Evolutionary conservation across 257 asterid genomes (phyloP).

Genomic region (Salvia miltiorrhiza): DNA sequence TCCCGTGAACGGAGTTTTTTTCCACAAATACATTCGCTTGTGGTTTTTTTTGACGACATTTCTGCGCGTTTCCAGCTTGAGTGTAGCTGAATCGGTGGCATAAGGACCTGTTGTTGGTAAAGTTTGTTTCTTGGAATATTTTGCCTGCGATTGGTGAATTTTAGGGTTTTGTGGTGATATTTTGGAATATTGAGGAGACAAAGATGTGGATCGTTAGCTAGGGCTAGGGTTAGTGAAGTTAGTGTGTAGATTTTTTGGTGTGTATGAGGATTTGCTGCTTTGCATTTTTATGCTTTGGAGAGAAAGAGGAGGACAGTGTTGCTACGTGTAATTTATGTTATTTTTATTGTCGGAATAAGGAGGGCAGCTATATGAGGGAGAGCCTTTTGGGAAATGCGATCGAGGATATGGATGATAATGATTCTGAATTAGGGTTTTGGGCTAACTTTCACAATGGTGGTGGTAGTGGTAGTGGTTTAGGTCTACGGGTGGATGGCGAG

Average conservation of each 20-base stretch:
- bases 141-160: conserved; percentile 13
- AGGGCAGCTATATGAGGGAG: conserved; percentile 31
- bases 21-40: neutral
- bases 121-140: neutral
- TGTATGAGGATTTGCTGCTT: conserved; percentile 92
- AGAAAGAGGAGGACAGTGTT: conserved; percentile 40
- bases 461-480: conserved; percentile 18
- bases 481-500: conserved; percentile 22
- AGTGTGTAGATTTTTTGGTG: conserved; percentile 25
- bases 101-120: neutral
- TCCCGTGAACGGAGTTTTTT: neutral
- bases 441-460: conserved; percentile 12
- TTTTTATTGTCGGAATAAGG: conserved; percentile 14
- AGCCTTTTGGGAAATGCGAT: conserved; percentile 40
- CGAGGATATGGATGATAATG: conserved; percentile 52
- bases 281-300: conserved; percentile 65
- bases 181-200: conserved; percentile 28
- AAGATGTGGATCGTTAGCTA: conserved; percentile 41
- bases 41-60: neutral
- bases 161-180: conserved; percentile 29
- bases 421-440: conserved; percentile 41
- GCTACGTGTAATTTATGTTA: neutral
- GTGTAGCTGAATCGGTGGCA: conserved; percentile 7
- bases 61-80: neutral
- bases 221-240: conserved; percentile 44